phyloP scores from a whole-genome alignment of 2,329 filamentous ascomycete species.

The Lojkania enalia region DNA sequence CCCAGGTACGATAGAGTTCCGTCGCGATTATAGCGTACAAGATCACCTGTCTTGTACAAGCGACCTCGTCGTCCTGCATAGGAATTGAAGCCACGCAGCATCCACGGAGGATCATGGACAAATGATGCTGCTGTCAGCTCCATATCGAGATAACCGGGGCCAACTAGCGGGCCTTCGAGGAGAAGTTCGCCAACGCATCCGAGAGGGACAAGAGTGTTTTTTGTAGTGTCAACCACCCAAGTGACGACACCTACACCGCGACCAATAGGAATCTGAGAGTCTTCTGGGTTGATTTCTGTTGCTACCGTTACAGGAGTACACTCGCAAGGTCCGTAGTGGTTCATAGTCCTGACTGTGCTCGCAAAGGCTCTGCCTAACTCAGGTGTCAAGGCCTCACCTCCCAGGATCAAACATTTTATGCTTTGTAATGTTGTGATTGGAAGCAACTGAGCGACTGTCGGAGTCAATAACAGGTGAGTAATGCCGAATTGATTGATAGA shows the following conservation, averaged over 20 bases:
- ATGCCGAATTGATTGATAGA: conserved; percentile 4
- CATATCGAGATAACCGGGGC: conserved; percentile 15
- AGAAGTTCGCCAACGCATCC: conserved; percentile 53
- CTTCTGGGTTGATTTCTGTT: conserved; percentile 5
- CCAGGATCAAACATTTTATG: background rate
- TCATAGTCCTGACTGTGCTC: background rate
- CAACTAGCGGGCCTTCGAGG: conserved; percentile 55
- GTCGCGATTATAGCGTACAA: conserved; percentile 17
- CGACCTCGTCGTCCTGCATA: conserved; percentile 1
- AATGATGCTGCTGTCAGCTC: conserved; percentile 16
- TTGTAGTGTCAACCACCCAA: background rate
- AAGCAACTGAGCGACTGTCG: conserved; percentile 7
- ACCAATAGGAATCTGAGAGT: conserved; percentile 6
- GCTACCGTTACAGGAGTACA: conserved; percentile 3
- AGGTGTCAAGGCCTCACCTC: conserved; percentile 7
- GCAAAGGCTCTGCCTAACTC: conserved; percentile 5
- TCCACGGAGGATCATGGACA: background rate
- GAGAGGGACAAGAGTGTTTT: conserved; percentile 9
- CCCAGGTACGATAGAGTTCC: conserved; percentile 22
- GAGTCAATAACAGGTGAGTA: conserved; percentile 56
- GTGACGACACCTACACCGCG: background rate
- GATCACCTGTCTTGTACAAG: conserved; percentile 28
- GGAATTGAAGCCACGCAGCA: background rate
- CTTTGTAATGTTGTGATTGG: background rate
- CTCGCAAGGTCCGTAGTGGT: conserved; percentile 6